These are phyloP conservation scores for Delphinella strobiligena DNA, from an alignment of 2,329 filamentous ascomycete genomes.

Conservation along the genomic window DNA sequence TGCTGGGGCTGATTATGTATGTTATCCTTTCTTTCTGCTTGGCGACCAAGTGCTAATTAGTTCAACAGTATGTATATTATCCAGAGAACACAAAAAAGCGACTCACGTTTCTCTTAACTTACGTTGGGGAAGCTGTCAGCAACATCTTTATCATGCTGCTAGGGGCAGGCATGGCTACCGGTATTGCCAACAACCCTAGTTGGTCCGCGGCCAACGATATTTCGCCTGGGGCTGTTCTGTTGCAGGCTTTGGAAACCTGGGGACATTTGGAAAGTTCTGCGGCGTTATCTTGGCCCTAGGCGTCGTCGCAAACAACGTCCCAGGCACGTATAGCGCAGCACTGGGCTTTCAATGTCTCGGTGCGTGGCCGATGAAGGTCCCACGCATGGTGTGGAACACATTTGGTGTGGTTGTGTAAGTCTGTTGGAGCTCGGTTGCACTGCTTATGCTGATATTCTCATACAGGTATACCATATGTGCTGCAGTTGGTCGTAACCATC, in stretches of 20 bases:
- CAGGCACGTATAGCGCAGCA: constrained; percentile 30
- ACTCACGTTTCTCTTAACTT: constrained; percentile 24
- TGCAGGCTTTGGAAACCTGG: constrained; percentile 24
- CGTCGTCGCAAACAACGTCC: constrained; percentile 30
- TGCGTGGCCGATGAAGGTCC: constrained; percentile 8
- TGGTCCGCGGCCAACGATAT: constrained; percentile 19
- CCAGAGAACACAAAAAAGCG: constrained; percentile 23
- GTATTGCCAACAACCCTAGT: constrained; percentile 11
- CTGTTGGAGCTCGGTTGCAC: no score
- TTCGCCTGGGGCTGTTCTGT: constrained; percentile 25
- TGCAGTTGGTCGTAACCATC: constrained; percentile 29
- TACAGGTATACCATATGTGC: constrained; percentile 26
- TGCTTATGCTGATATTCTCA: no score
- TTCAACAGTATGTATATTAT: constrained; percentile 33
- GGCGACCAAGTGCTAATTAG: no score
- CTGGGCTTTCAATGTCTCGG: constrained; percentile 21
- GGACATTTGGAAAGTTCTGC: constrained; percentile 28
- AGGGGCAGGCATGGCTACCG: constrained; percentile 26
- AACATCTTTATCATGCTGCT: constrained; percentile 24
- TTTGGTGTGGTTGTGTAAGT: constrained; percentile 7
- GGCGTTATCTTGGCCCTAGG: constrained; percentile 28
- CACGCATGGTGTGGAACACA: constrained; percentile 12
- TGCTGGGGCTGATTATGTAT: constrained; percentile 25
- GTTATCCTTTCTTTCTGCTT: no score
- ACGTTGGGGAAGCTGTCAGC: constrained; percentile 18